Evolutionary conservation across 1,284 basidiomycete genomes (phyloP).

Genomic region (Flammula alnicola): DNA sequence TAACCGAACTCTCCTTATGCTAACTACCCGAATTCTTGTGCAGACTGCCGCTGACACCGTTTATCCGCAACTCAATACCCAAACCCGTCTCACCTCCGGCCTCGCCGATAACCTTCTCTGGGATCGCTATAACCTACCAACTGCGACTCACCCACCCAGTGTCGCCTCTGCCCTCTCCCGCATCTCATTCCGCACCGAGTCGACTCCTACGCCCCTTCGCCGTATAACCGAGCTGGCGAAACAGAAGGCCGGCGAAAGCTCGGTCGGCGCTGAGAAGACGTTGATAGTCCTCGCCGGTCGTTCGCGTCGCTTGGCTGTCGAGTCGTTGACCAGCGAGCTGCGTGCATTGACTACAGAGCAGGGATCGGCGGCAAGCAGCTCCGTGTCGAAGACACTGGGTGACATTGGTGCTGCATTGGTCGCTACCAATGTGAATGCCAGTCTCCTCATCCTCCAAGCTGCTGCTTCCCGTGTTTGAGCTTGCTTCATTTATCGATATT

Average conservation of each 20-base stretch:
- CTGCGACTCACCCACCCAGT: constrained; percentile 28
- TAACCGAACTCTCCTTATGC: constrained; percentile 6
- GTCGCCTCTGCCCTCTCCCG: constrained; percentile 25
- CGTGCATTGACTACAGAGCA: constrained; percentile 53
- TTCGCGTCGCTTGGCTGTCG: constrained; percentile 69
- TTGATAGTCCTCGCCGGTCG: constrained; percentile 76
- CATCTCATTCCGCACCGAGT: constrained; percentile 4
- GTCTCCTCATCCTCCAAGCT: constrained; percentile 68
- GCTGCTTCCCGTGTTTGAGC: constrained; percentile 21
- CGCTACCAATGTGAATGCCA: constrained; percentile 52
- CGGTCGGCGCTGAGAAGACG: constrained; percentile 34
- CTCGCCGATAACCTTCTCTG: constrained; percentile 35
- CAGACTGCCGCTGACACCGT: constrained; percentile 70
- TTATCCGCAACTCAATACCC: constrained; percentile 64
- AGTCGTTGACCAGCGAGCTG: constrained; percentile 63
- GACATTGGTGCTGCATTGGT: constrained; percentile 75
- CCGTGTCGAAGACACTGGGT: constrained; percentile 77
- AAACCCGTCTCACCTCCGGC: constrained; percentile 68
- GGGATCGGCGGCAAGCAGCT: constrained; percentile 52
- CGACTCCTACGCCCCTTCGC: constrained; percentile 53
- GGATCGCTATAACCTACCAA: background rate
- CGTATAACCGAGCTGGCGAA: constrained; percentile 50
- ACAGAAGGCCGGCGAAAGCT: constrained; percentile 25
- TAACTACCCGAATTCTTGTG: constrained; percentile 13
- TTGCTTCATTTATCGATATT: too few species aligned